Base-by-base conservation (phyloP, 805 yeast genomes). In the Jamesozyma jinghongensis region DNA sequence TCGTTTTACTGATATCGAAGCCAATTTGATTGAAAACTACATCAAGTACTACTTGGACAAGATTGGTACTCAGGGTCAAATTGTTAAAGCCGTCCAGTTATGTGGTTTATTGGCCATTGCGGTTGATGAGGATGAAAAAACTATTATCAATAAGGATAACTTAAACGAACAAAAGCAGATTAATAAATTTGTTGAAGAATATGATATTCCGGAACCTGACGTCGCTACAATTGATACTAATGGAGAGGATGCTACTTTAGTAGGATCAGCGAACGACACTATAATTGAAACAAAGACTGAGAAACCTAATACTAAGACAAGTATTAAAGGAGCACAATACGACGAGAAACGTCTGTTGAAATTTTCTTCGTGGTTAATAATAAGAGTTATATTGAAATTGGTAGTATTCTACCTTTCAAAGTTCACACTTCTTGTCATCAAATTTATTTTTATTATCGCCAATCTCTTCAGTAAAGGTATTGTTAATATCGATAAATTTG, bases 101-200 rank as follows among this genome's bases (percentile, higher is more conserved):
- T 81, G 71, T 58, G 94, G 94, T 0, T 74, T 77, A 36, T 61
- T 84, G 30, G 73, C 79, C 3, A 71, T 71, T 16, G 14, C 31
- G 14, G 28, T 34, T 20, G 33, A 38, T 14, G 36, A 39, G 3
- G 46, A 34, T 10, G 19, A 20, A 12, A 22, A 22, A 22, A 19
- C 20, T 7, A 10, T 19, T 17, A 43, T 13, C 18, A 36, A 18
- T 28, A 20, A 10, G 37, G 33, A 17, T 40, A 38, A 18, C 17
- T 28, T 14, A 26, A 34, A 10, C 25, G 38, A 36, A 10, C 13
- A 34, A 3, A 20, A 22, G 4, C 14, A 12, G 6, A 22, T 22
- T 7, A 28, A 28, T 3, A 16, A 39, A 4, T 17, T 14, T 19
- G 16, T 33, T 11, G 28, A 34, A 22, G 26, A 22, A 12, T n/a